Evolutionary conservation across 148 eudicot genomes (phyloP).

Genomic region (Rhododendron ferrugineum): DNA sequence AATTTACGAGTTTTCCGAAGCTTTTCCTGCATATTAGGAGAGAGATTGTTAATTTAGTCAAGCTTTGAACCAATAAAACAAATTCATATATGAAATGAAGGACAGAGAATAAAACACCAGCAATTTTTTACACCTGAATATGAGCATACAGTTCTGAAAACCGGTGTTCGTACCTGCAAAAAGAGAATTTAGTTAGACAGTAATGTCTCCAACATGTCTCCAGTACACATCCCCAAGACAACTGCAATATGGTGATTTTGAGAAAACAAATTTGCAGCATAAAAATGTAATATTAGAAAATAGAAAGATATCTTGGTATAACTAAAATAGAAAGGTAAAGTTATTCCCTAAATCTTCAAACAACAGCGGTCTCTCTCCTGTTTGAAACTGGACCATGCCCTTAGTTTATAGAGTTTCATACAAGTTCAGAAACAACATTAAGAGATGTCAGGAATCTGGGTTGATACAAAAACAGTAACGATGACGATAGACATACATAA

Average conservation of each 20-base stretch:
- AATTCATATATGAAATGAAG: not conserved
- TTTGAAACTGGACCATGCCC: not conserved
- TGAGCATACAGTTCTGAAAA: conserved; percentile 57
- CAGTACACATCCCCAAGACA: not conserved
- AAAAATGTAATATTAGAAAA: not conserved
- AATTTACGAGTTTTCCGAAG: conserved; percentile 52
- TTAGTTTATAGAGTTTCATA: not conserved
- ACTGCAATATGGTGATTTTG: not conserved
- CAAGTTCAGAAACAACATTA: not conserved
- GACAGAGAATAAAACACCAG: not conserved
- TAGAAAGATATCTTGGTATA: not conserved
- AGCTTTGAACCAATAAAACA: not conserved
- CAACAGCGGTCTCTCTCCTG: not conserved
- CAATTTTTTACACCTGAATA: conserved; percentile 43
- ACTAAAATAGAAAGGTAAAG: not conserved
- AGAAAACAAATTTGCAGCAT: not conserved
- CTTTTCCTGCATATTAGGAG: conserved; percentile 37
- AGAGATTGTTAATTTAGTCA: not conserved
- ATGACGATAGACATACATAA: not conserved
- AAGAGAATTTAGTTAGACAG: conserved; percentile 9
- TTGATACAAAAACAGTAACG: not conserved
- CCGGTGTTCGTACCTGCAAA: conserved; percentile 64
- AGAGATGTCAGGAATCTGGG: not conserved
- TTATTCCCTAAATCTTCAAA: not conserved
- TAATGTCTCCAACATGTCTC: not conserved